A percentile compares a stretch with the other conserved stretches of the same genome.
phyloP scores from a whole-genome alignment of 1,139 yeast genomes.

The Saccharomyces hybrid region DNA sequence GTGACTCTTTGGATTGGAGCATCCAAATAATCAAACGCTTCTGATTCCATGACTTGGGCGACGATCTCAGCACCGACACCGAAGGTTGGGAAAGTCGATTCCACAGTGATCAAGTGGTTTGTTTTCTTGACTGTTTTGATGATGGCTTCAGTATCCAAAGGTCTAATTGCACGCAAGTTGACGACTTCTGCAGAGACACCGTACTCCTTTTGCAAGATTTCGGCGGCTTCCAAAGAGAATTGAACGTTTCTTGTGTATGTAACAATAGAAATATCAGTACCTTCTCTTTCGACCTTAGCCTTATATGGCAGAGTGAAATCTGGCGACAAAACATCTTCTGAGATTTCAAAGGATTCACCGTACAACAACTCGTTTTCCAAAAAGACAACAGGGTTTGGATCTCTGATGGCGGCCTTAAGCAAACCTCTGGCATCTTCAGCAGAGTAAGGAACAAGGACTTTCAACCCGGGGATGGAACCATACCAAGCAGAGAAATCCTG shows the following conservation, averaged over 20 bases:
- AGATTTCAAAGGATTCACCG: conserved; percentile 83
- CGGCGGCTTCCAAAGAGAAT: conserved; percentile 85
- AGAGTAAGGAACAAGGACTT: conserved; percentile 90
- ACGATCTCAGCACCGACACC: conserved; percentile 98
- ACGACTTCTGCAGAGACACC: conserved; percentile 90
- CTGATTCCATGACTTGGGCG: conserved; percentile 97
- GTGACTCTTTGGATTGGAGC: conserved; percentile 98
- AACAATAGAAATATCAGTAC: conserved; percentile 82
- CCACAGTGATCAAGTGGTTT: conserved; percentile 91
- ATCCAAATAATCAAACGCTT: conserved; percentile 95
- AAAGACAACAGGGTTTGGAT: conserved; percentile 95
- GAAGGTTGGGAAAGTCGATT: conserved; percentile 95
- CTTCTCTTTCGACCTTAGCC: conserved; percentile 91
- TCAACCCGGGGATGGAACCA: conserved; percentile 95
- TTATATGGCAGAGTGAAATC: conserved; percentile 88
- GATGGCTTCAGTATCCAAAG: conserved; percentile 84
- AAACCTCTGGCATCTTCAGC: conserved; percentile 96
- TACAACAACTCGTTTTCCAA: conserved; percentile 92
- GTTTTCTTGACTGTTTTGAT: conserved; percentile 91
- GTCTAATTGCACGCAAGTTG: conserved; percentile 95
- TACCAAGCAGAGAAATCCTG: conserved; percentile 98
- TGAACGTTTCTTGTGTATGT: conserved; percentile 88
- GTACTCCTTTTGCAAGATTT: conserved; percentile 68
- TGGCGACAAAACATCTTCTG: conserved; percentile 80
- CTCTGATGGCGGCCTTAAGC: conserved; percentile 92